A percentile compares a stretch with the other conserved stretches of the same genome.
These are phyloP conservation scores for Coccinonectria pachysandricola DNA, from an alignment of 2,329 filamentous ascomycete genomes.

Conservation along the genomic window DNA sequence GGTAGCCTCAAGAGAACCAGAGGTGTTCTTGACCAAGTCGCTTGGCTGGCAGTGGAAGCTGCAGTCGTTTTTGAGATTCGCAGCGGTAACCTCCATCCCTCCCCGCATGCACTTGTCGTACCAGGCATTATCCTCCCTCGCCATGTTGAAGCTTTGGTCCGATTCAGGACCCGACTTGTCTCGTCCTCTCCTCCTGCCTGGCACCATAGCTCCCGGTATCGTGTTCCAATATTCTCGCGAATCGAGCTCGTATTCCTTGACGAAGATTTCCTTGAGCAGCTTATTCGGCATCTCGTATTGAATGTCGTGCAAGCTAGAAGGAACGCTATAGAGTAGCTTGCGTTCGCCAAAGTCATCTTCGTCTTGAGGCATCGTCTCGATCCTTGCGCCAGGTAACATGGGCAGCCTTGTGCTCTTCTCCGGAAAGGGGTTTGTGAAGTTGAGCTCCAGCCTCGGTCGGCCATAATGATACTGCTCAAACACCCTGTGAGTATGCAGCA, in stretches of 20 bases:
- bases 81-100: slow-evolving; percentile 12
- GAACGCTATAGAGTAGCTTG: slow-evolving; percentile 7
- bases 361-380: background rate
- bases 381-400: slow-evolving; percentile 10
- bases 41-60: slow-evolving; percentile 1
- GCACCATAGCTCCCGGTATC: background rate
- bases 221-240: slow-evolving; percentile 5
- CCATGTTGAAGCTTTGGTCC: slow-evolving; percentile 21
- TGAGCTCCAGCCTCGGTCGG: slow-evolving; percentile 14
- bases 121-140: slow-evolving; percentile 22
- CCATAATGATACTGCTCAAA: slow-evolving; percentile 27
- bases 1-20: background rate
- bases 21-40: background rate
- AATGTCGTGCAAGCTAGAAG: slow-evolving; percentile 10
- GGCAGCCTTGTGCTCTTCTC: slow-evolving; percentile 18
- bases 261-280: slow-evolving; percentile 8
- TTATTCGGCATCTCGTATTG: slow-evolving; percentile 14
- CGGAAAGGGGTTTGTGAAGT: slow-evolving; percentile 12
- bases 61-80: slow-evolving; percentile 2
- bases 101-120: slow-evolving; percentile 25
- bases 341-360: slow-evolving; percentile 7
- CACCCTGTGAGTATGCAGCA: slow-evolving; percentile 24
- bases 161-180: too few relatives aligned
- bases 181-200: too few relatives aligned
- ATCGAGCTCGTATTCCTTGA: slow-evolving; percentile 7